Percentiles rank a stretch among this genome's conserved stretches.
These are phyloP conservation scores for Acacia concinna DNA, from an alignment of 331 rosid species.

Conservation along the genomic window DNA sequence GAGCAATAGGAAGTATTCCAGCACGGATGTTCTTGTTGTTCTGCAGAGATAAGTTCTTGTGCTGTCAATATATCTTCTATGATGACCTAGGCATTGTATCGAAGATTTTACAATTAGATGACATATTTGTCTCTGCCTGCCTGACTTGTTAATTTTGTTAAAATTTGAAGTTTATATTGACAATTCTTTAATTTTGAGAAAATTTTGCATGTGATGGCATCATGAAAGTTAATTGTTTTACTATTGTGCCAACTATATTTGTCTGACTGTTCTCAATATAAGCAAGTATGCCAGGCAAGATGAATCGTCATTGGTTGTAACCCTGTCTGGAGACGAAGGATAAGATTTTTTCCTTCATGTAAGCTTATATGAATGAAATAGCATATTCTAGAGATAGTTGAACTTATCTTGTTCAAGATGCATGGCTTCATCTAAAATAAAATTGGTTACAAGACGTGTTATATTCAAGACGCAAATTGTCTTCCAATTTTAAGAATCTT, in stretches of 20 bases:
- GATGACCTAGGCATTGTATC: not conserved
- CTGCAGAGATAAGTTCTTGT: not conserved
- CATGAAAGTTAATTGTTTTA: not conserved
- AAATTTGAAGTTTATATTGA: not conserved
- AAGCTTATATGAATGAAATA: not conserved
- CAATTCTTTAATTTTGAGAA: not conserved
- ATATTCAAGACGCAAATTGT: not conserved
- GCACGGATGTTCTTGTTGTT: not conserved
- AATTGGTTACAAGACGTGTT: not conserved
- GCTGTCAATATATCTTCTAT: slow-evolving; percentile 6
- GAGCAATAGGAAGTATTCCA: not conserved
- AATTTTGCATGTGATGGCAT: not conserved
- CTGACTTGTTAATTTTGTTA: too few relatives aligned
- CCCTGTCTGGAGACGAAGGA: slow-evolving; percentile 9
- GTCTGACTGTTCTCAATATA: not conserved
- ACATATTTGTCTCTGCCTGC: not conserved
- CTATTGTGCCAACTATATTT: not conserved
- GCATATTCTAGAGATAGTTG: not conserved
- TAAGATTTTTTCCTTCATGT: not conserved
- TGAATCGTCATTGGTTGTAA: not conserved
- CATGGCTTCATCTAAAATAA: not conserved
- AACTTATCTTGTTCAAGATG: not conserved
- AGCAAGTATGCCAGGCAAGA: not conserved
- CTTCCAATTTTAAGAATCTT: not conserved
- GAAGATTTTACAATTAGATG: not conserved